Evolutionary conservation across 2,329 filamentous ascomycete genomes (phyloP), one percentile per base, ranked within the genome.

Genomic region (Colletotrichum chrysophilum): DNA sequence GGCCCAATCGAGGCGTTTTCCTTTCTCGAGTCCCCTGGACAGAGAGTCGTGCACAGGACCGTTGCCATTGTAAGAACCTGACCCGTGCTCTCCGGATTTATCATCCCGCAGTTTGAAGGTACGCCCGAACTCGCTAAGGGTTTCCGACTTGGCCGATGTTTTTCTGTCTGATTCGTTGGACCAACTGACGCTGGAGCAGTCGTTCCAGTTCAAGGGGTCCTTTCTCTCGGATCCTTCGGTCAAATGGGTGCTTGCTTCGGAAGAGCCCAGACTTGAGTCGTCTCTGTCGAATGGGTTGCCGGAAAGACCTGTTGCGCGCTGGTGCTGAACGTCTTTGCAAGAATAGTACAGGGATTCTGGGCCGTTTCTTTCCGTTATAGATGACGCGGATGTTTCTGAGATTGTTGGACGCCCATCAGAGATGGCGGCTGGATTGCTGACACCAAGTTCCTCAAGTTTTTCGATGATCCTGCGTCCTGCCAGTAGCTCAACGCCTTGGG

Each of bases 101-200:
- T 13, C 10, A n/a, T 21, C 10, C 43, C n/a, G 10, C 43, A 13
- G 1, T 48, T 7, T 21, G 43, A 48, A 48, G 4, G 18, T 48
- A 48, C 43, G 43, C 0, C 43, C 43, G 43, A 48, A 48, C 5
- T 48, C 0, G n/a, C 43, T 48, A 1, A 48, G 43, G 43, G 43
- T 48, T 13, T 48, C 43, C 5, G 43, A 48, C 7, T 48, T 0
- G 9, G 0, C 3, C 0, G 43, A 13, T 12, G 18, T n/a, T 13
- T 0, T 21, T 0, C n/a, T 48, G 43, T 13, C 43, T 4, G n/a
- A 48, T 21, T 13, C 43, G 7, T 0, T 4, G 43, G 43, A 4
- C 18, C 18, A 48, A 48, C 10, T 21, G 18, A 6, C 3, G 10
- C 43, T 48, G 10, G 43, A 48, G 21, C 6, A 21, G n/a, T 48